Percentiles rank a stretch among this genome's conserved stretches.
Conservation (phyloP, 345 rosid species). For the Hevea brasiliensis region DNA sequence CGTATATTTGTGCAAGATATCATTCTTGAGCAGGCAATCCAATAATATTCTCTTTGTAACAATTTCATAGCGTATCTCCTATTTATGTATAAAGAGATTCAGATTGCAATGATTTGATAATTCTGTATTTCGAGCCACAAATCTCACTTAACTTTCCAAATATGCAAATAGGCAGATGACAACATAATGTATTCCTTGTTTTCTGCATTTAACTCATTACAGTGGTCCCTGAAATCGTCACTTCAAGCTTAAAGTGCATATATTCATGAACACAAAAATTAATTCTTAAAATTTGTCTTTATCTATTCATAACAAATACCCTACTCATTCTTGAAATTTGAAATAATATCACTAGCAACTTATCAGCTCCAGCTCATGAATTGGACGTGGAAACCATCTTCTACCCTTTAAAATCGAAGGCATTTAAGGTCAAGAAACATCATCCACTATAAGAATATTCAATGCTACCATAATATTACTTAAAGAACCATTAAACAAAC, state of each 20-base stretch:
- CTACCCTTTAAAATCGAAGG: not conserved
- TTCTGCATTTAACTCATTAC: not conserved
- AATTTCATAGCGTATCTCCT: not conserved
- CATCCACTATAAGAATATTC: too few relatives aligned
- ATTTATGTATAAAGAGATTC: constrained; percentile 1
- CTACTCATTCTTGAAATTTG: not conserved
- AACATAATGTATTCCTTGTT: too few relatives aligned
- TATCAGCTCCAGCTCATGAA: constrained; percentile 1
- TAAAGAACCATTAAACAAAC: too few relatives aligned
- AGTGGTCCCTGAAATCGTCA: too few relatives aligned
- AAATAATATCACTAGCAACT: not conserved
- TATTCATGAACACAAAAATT: not conserved
- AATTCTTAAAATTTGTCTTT: not conserved
- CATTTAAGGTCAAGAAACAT: too few relatives aligned
- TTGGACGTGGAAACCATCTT: not conserved
- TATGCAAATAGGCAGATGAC: not conserved
- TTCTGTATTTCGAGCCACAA: too few relatives aligned
- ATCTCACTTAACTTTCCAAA: not conserved
- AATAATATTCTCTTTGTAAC: not conserved
- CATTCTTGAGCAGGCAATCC: not conserved
- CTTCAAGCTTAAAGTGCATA: not conserved
- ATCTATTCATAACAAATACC: not conserved
- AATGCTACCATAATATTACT: too few relatives aligned
- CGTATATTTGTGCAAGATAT: too few relatives aligned
- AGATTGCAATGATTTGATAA: not conserved